phyloP scores from a whole-genome alignment of 2,329 filamentous ascomycete species.

The Fusarium sp. region DNA sequence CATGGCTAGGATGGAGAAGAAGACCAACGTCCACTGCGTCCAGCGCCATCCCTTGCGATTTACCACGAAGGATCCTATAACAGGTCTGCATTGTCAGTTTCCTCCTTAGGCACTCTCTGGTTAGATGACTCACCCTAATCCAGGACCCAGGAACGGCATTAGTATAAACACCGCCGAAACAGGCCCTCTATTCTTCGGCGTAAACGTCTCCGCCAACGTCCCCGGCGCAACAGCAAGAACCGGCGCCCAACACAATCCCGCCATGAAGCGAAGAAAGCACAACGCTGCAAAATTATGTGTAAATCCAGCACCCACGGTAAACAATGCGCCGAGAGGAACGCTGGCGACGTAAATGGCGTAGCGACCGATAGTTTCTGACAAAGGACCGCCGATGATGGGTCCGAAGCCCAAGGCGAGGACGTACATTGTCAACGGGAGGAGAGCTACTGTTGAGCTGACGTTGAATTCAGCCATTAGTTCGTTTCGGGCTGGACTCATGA shows the following conservation, averaged over 20 bases:
- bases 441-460: constrained; percentile 64
- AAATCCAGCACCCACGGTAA: constrained; percentile 66
- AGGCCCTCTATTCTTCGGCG: constrained; percentile 54
- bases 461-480: constrained; percentile 64
- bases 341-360: constrained; percentile 62
- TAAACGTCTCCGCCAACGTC: constrained; percentile 62
- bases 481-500: constrained; percentile 32
- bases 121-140: constrained; percentile 56
- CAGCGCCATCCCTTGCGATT: constrained; percentile 62
- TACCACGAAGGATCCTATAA: constrained; percentile 61
- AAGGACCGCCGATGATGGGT: constrained; percentile 67
- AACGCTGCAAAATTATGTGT: constrained; percentile 62
- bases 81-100: constrained; percentile 49
- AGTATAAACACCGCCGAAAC: constrained; percentile 60
- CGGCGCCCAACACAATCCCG: constrained; percentile 63
- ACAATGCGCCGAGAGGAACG: constrained; percentile 62
- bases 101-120: accelerated
- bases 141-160: constrained; percentile 64
- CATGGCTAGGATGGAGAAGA: constrained; percentile 56
- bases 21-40: constrained; percentile 63
- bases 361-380: constrained; percentile 69
- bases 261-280: constrained; percentile 66
- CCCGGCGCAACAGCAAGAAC: constrained; percentile 62
- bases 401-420: constrained; percentile 69
- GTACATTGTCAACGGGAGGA: constrained; percentile 70